Evolutionary conservation across 805 yeast genomes (phyloP), one percentile per base, ranked within the genome.

Genomic region (Hanseniaspora singularis): DNA sequence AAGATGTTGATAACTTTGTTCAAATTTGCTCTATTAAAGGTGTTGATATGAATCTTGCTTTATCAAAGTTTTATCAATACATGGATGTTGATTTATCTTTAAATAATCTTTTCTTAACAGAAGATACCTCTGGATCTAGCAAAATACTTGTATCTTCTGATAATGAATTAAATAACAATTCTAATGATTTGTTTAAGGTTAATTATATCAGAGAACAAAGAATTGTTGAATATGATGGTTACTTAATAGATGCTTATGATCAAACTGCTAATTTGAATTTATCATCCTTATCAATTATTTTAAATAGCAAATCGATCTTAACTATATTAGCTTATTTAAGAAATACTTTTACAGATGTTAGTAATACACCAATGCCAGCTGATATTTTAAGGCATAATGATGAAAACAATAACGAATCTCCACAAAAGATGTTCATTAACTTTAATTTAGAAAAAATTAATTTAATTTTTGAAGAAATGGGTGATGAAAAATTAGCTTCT

Each of bases 301-400:
- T 88, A 6, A 77, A 94, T 0, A 76, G 96, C 40, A 81, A 76
- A 56, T 81, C 94, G 1, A 63, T 83, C 14, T 67, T 92, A 51
- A 81, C 94, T 1, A 65, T 92, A 12, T 63, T 89, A 52, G 89
- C 87, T 59, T 92, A 80, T 59, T 69, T 82, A 1, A 66, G 88
- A 56, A 82, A 86, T 38, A 92, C 97, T 0, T 92, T 92, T 59
- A 81, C 96, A 0, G 80, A 80, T 61, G 95, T 95, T 0, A 72
- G 76, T 51, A 79, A 81, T 1, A 74, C 74, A 5, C 77, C 75
- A 36, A 65, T 77, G 1, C 83, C 85, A 0, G 80, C 87, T 0
- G 88, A 80, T 64, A 76, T 69, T 26, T 66, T 81, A 50, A 75
- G 79, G 47, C 88, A 81, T 54, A 80, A 80, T 54, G 73, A 73